These are phyloP conservation scores for Diplotaxis tenuifolia DNA, from an alignment of 345 rosid species.

Conservation along the genomic window DNA sequence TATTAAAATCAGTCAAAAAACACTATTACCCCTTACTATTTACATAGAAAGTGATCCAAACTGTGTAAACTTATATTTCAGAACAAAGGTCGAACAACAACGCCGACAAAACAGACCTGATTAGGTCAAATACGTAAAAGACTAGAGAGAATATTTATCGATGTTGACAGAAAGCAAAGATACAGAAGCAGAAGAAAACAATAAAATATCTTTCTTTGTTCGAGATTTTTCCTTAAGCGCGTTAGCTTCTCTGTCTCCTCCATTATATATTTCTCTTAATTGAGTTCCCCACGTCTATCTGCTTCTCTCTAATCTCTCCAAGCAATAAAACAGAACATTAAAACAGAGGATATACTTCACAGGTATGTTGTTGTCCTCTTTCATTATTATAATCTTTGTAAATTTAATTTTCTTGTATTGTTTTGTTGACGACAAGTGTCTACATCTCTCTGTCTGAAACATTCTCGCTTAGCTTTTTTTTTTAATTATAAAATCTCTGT, in stretches of 20 bases:
- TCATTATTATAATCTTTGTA: background rate
- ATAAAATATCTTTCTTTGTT: background rate
- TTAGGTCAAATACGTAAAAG: background rate
- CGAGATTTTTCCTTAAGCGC: background rate
- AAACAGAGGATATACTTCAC: background rate
- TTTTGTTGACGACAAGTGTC: background rate
- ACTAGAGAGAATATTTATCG: background rate
- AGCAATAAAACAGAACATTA: background rate
- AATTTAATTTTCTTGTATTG: background rate
- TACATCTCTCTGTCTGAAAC: slow-evolving; percentile 11
- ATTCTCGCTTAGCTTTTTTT: slow-evolving; percentile 15
- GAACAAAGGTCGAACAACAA: background rate
- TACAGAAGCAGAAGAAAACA: background rate
- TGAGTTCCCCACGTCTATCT: background rate
- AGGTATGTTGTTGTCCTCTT: background rate
- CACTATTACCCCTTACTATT: background rate
- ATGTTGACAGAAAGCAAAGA: background rate
- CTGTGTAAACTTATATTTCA: background rate
- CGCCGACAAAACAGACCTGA: background rate
- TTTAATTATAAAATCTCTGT: background rate
- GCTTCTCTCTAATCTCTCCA: background rate
- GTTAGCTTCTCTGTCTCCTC: background rate
- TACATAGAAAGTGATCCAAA: background rate
- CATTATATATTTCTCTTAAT: background rate
- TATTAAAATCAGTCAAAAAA: background rate